phyloP scores from a whole-genome alignment of 83 land plant species.

The Picea mariana region DNA sequence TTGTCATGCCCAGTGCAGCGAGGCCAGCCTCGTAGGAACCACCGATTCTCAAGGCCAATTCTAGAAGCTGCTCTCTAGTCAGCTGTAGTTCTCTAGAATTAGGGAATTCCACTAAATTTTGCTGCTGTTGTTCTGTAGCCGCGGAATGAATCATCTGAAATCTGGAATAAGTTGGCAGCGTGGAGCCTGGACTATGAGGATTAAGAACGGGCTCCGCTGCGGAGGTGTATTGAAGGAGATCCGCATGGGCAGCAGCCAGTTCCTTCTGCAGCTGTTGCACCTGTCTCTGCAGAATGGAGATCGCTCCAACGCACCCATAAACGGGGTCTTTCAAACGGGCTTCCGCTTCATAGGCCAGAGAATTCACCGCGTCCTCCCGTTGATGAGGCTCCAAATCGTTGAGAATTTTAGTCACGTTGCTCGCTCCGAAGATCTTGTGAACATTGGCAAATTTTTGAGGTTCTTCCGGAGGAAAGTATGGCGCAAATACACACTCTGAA shows the following conservation, averaged over 20 bases:
- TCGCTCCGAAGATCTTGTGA: too few relatives aligned
- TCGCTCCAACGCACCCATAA: too few relatives aligned
- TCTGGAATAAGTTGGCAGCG: not conserved
- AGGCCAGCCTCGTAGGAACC: slow-evolving; percentile 41
- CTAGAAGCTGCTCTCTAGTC: slow-evolving; percentile 27
- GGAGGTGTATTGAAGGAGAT: slow-evolving; percentile 7
- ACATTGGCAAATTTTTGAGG: slow-evolving; percentile 55
- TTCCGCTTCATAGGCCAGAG: too few relatives aligned
- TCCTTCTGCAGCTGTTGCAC: slow-evolving; percentile 29
- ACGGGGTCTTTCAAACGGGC: too few relatives aligned
- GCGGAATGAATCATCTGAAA: not conserved
- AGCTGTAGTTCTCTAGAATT: slow-evolving; percentile 13
- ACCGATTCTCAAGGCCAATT: slow-evolving; percentile 26
- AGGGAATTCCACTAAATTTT: not conserved
- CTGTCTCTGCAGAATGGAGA: too few relatives aligned
- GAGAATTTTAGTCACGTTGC: too few relatives aligned
- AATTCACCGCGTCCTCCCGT: too few relatives aligned
- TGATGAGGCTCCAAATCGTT: too few relatives aligned
- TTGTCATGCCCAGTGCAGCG: slow-evolving; percentile 21
- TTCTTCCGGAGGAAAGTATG: slow-evolving; percentile 62
- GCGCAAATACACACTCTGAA: slow-evolving; percentile 54
- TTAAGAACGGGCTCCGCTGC: not conserved
- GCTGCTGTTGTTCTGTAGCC: not conserved
- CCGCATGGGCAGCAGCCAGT: slow-evolving; percentile 19
- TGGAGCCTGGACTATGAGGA: not conserved